Base-by-base conservation (phyloP, 1,284 basidiomycete species). In the Ustilago esculenta region DNA sequence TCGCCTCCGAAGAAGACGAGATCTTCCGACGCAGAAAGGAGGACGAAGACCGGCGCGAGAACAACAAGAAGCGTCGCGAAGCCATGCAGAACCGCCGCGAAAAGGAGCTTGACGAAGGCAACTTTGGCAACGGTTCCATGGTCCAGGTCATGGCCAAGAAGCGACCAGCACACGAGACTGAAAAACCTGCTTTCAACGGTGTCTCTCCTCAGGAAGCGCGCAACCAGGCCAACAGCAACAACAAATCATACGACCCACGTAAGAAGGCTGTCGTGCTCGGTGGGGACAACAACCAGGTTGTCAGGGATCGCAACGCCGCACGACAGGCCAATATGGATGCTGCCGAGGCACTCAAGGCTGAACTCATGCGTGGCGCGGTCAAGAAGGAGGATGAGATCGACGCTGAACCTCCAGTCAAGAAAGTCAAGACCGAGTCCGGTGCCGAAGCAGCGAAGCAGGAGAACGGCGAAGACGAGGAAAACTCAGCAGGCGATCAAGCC, bases 261-360 rank as follows among this genome's bases (percentile, higher is more conserved):
- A 61, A 70, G 37, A 72, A 72, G 40, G 46, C 66, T 2, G 61
- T 76, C 21, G 55, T 80, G 21, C 59, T 77, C 4, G 73, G 73
- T 23, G 76, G 76, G 12, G 63, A 73, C 44, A 77, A 73, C 45
- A 71, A 68, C 40, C 60, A 79, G 32, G 69, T 79, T 9, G 73
- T 81, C 17, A 46, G 58, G 18, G 66, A 78, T 35, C 73, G 73
- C 20, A 70, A 72, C 17, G 71, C 76, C 25, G 76, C 76, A 8
- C 59, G 94, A 56, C 90, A 96, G 87, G 95, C 94, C 14, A 98
- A 98, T 81, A 88, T 97, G 87, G 92, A 89, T 83, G 95, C 95
- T 39, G 94, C 94, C 55, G 92, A 97, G 80, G 88, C 90, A 81
- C 86, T 98, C 73, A 94, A 92, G 83, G 94, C 93, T 47, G 92